A percentile compares a stretch with the other conserved stretches of the same genome.
Conservation (phyloP, 1,284 basidiomycete genomes). For the Dichomitus squalens region DNA sequence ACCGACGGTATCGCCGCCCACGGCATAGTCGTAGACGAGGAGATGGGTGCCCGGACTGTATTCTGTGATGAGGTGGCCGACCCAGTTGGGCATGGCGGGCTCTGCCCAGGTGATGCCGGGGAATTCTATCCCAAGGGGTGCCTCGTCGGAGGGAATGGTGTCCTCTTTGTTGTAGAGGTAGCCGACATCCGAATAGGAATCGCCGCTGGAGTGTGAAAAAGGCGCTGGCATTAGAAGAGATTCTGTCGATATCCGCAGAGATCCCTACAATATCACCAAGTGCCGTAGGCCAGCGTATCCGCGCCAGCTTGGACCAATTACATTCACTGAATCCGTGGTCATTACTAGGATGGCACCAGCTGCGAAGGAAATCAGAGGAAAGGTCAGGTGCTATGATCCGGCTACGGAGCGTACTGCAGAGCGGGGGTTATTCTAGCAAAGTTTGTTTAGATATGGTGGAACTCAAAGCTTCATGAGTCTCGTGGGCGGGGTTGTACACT, state of each 20-base stretch:
- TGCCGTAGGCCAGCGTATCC: conserved; percentile 39
- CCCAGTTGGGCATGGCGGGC: conserved; percentile 50
- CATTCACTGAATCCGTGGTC: conserved; percentile 4
- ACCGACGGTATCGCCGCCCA: conserved; percentile 44
- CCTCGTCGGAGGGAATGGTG: conserved; percentile 35
- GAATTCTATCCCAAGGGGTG: conserved; percentile 51
- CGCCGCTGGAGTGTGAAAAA: conserved; percentile 42
- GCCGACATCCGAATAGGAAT: conserved; percentile 52
- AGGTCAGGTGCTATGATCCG: neutral
- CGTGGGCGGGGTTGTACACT: neutral
- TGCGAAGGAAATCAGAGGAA: neutral
- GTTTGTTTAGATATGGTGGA: too few species aligned
- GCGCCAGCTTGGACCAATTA: conserved; percentile 36
- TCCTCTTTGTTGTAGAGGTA: conserved; percentile 21
- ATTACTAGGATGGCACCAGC: neutral
- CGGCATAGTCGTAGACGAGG: conserved; percentile 54
- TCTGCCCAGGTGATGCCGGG: conserved; percentile 50
- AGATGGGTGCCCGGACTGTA: conserved; percentile 39
- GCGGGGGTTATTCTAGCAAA: neutral
- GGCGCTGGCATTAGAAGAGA: conserved; percentile 3
- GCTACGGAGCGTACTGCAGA: neutral
- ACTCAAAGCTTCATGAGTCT: too few species aligned
- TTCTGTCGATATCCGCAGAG: neutral
- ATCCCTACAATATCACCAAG: conserved; percentile 47
- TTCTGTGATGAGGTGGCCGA: conserved; percentile 52